phyloP scores from a whole-genome alignment of 768 basidiomycete species.

The Russula griseocarnosa region DNA sequence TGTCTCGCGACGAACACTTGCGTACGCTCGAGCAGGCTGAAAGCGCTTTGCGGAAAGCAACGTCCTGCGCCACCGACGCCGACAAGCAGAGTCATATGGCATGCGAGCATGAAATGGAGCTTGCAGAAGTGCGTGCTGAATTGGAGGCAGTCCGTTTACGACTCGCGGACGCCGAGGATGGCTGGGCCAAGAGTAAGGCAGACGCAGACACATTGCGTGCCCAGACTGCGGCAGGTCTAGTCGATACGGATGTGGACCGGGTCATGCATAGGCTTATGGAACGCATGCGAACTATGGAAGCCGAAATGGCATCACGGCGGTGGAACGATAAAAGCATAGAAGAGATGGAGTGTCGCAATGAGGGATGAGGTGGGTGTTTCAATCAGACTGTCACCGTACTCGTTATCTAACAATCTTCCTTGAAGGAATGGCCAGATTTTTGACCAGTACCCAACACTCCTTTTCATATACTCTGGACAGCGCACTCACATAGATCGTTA shows the following conservation, averaged over 20 bases:
- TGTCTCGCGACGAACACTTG: constrained; percentile 6
- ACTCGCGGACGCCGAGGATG: constrained; percentile 72
- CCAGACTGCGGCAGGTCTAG: constrained; percentile 78
- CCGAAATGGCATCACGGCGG: constrained; percentile 40
- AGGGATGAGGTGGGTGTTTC: no score
- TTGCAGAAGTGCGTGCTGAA: no score
- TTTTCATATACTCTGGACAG: no score
- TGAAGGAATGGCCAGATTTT: constrained; percentile 31
- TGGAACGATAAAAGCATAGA: no score
- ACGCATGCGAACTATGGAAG: constrained; percentile 55
- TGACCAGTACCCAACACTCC: constrained; percentile 58
- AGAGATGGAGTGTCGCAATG: no score
- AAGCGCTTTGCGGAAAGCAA: constrained; percentile 33
- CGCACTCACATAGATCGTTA: no score
- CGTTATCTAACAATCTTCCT: no score
- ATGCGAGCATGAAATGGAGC: no score
- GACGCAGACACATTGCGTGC: constrained; percentile 89
- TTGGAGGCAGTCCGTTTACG: no score
- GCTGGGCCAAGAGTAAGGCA: constrained; percentile 87
- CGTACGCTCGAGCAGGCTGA: no score
- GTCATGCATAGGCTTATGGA: constrained; percentile 67
- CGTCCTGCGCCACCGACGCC: constrained; percentile 72
- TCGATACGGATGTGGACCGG: constrained; percentile 35
- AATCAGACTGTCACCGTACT: no score
- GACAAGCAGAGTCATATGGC: constrained; percentile 28